Conservation (phyloP, 2,329 filamentous ascomycete species). For the Lizonia empirigonia region DNA sequence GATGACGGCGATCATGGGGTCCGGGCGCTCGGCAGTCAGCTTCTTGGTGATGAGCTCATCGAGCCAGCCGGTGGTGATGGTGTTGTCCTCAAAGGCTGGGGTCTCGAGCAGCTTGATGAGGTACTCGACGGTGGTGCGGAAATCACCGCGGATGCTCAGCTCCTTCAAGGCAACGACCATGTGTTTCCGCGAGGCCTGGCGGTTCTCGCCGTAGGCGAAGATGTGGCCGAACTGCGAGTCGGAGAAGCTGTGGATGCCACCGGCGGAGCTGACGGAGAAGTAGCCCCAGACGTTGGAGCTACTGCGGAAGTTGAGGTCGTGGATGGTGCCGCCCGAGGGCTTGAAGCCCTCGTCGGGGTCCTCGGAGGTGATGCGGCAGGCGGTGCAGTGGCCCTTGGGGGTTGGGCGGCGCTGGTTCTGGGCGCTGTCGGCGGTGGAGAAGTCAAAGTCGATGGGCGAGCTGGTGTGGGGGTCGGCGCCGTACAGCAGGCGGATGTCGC, state of each 20-base stretch:
- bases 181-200: slow-evolving; percentile 94
- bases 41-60: slow-evolving; percentile 99
- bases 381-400: slow-evolving; percentile 96
- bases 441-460: slow-evolving; percentile 94
- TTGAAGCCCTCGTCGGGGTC: slow-evolving; percentile 99
- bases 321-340: slow-evolving; percentile 97
- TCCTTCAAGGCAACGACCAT: slow-evolving; percentile 99
- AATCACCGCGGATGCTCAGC: slow-evolving; percentile 98
- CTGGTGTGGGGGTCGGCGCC: slow-evolving; percentile 88
- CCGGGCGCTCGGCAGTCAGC: slow-evolving; percentile 92
- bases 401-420: slow-evolving; percentile 86
- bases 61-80: slow-evolving; percentile 97
- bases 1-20: slow-evolving; percentile 90
- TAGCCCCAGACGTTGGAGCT: slow-evolving; percentile 99
- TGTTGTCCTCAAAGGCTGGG: slow-evolving; percentile 97
- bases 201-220: slow-evolving; percentile 98
- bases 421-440: slow-evolving; percentile 81
- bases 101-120: slow-evolving; percentile 98
- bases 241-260: slow-evolving; percentile 98
- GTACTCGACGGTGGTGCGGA: slow-evolving; percentile 97
- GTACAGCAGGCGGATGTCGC: slow-evolving; percentile 94
- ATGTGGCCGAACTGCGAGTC: slow-evolving; percentile 99
- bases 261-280: slow-evolving; percentile 96
- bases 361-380: slow-evolving; percentile 98
- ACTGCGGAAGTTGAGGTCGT: slow-evolving; percentile 98